Base-by-base conservation (phyloP, 2,329 filamentous ascomycete genomes). In the Fusarium sp. region DNA sequence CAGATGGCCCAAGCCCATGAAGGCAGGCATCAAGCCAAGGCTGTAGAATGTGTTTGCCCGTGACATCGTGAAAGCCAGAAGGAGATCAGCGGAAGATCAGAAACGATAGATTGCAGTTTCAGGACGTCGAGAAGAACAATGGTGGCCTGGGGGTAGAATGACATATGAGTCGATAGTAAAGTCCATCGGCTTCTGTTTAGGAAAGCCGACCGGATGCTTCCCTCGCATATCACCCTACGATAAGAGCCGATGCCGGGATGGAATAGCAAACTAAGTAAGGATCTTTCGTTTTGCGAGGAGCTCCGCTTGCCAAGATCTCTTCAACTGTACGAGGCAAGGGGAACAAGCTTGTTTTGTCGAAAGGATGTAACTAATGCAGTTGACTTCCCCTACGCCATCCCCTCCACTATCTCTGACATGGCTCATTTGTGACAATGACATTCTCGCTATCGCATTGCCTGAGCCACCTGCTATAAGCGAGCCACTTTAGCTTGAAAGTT, bases 1-100 rank as follows among this genome's bases (percentile, higher is more conserved):
- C 13, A 65, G 21, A 28, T 65, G 62, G 4, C 62, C 62, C 19
- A 65, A 14, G 2, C 62, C 58, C 62, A 65, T 65, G 19, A 65
- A 11, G 2, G 47, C 52, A 28, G 62, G 62, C 62, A 65, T 65
- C 34, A 65, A 26, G 6, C 58, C 58, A 28, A 65, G 52, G 28
- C 62, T 65, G 31, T 65, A 49, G 6, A 65, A 63, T 7, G 58
- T 65, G 54, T 65, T 31, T 13, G 15, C 49, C 1, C 58, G 39
- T 26, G 62, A 62, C 62, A 65, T 65, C 0, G 6, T 38, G 13
- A 14, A 39, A 14, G 11, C 6, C 14, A 6, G 14, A 14, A 4
- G 5, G 17, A 17, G 24, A 56, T n/a, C n/a, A 33, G 40, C 40
- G 33, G 31, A 21, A 2, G 9, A 19, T 39, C 9, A 26, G 2